Evolutionary conservation across 495 filamentous ascomycete species (phyloP).

Genomic region (Glarea lozoyensis): DNA sequence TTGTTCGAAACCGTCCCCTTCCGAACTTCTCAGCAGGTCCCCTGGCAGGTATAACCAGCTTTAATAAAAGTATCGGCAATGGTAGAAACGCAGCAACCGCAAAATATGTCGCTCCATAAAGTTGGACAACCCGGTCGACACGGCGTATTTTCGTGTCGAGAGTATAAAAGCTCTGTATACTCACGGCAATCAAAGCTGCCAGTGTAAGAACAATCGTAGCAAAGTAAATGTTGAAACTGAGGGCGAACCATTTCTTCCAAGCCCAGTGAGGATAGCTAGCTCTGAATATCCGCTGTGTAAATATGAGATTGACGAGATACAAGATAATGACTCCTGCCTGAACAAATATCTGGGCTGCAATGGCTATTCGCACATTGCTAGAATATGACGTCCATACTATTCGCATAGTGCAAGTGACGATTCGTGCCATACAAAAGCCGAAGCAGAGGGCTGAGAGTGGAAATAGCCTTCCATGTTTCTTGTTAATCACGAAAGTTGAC

Average conservation of each 20-base stretch:
- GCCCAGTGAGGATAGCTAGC: slow-evolving; percentile 63
- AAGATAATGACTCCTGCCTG: slow-evolving; percentile 67
- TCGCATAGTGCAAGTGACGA: slow-evolving; percentile 54
- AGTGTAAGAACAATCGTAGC: slow-evolving; percentile 51
- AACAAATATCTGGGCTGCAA: slow-evolving; percentile 68
- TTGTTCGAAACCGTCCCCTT: slow-evolving; percentile 51
- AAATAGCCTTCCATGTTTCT: slow-evolving; percentile 54
- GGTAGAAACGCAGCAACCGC: slow-evolving; percentile 69
- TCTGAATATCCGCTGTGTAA: slow-evolving; percentile 67
- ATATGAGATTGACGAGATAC: slow-evolving; percentile 75
- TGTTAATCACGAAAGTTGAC: slow-evolving; percentile 55
- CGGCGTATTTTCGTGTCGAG: slow-evolving; percentile 36
- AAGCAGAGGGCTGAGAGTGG: slow-evolving; percentile 51
- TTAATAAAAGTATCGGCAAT: slow-evolving; percentile 48
- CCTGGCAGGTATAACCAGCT: slow-evolving; percentile 41
- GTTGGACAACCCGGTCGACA: slow-evolving; percentile 53
- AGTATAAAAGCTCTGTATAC: slow-evolving; percentile 60
- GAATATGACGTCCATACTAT: slow-evolving; percentile 46
- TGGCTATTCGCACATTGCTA: slow-evolving; percentile 43
- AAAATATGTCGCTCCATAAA: slow-evolving; percentile 59
- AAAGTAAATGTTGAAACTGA: slow-evolving; percentile 49
- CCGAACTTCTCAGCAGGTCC: slow-evolving; percentile 60
- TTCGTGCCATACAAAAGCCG: slow-evolving; percentile 64
- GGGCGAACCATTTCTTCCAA: slow-evolving; percentile 44
- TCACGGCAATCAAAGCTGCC: slow-evolving; percentile 58